Evolutionary conservation across 1,139 yeast species (phyloP).

Genomic region (Candida freyschussii): DNA sequence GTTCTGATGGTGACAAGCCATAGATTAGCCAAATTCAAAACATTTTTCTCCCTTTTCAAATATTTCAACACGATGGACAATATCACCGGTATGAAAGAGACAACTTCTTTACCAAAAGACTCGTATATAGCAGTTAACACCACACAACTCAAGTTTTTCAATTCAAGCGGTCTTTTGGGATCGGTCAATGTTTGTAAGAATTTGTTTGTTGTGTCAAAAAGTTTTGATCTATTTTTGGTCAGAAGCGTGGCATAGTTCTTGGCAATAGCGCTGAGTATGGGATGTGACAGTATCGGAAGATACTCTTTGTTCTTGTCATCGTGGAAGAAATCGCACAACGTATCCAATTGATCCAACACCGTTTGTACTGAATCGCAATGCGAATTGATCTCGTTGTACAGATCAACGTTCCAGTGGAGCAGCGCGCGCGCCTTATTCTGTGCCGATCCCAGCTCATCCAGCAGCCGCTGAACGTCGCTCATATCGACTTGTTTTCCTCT

Average conservation of each 20-base stretch:
- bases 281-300: slow-evolving; percentile 14
- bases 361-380: neutral
- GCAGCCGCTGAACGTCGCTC: too few relatives aligned
- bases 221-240: slow-evolving; percentile 16
- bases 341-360: slow-evolving; percentile 15
- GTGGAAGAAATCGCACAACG: slow-evolving; percentile 17
- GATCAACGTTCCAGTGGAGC: slow-evolving; percentile 9
- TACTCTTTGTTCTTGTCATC: slow-evolving; percentile 20
- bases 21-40: slow-evolving; percentile 17
- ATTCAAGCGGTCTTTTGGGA: slow-evolving; percentile 11
- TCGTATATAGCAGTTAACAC: slow-evolving; percentile 25
- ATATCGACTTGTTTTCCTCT: too few relatives aligned
- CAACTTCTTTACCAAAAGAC: slow-evolving; percentile 28
- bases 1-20: slow-evolving; percentile 19
- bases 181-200: slow-evolving; percentile 21
- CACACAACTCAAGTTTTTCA: slow-evolving; percentile 18
- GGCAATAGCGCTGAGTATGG: slow-evolving; percentile 16
- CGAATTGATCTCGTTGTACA: slow-evolving; percentile 5
- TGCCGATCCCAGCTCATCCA: slow-evolving; percentile 3
- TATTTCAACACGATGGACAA: slow-evolving; percentile 28
- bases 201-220: slow-evolving; percentile 24
- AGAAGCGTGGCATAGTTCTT: slow-evolving; percentile 22
- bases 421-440: slow-evolving; percentile 6
- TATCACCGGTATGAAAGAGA: slow-evolving; percentile 30
- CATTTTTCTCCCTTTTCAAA: slow-evolving; percentile 27